Base-by-base conservation (phyloP, 2,329 filamentous ascomycete genomes). In the Dryadomyces sulphureus region DNA sequence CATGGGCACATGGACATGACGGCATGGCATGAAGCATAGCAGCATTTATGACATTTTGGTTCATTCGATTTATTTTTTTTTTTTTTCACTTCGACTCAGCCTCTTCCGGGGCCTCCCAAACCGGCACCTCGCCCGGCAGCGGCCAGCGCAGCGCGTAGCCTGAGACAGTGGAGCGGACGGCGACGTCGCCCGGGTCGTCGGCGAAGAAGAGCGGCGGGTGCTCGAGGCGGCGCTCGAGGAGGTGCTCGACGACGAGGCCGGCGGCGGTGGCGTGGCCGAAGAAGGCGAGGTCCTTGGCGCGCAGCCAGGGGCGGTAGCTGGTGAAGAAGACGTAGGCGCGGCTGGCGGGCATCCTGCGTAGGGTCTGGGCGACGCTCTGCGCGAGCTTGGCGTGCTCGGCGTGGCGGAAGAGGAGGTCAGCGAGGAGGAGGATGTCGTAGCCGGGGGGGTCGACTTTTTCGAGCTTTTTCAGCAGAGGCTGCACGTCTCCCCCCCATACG, bases 321-420 rank as follows among this genome's bases (percentile, higher is more conserved):
- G 89, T 94, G 66, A 95, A 96, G 62, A 95, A 93, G 7, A 95
- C 88, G 55, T 89, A 75, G 2, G 88, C 87, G 45, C 71, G 72
- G 42, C 81, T 76, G 2, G 66, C 66, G 4, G 60, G 55, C 4
- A 65, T 61, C 50, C 65, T 69, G 54, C 71, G 74, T 55, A 95
- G 62, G 16, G 82, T 84, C 57, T 73, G 60, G 55, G 73, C 67
- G 49, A 95, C 75, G 4, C 82, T 87, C 52, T 74, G 71, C 52
- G 93, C 69, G 49, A 95, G 69, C 56, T 85, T 87, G 2, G 64
- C 68, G 58, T 95, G 90, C 65, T 94, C 88, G 5, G 80, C 83
- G 60, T 95, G 88, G 49, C 92, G 85, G 66, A 95, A 96, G 4
- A 95, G 72, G 43, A 95, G 71, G 60, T 95, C 90, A 4, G 89